A percentile compares a stretch with the other conserved stretches of the same genome.
These are phyloP conservation scores for Pythium angustatum DNA, from an alignment of 352 stramenopile genomes.

Conservation along the genomic window DNA sequence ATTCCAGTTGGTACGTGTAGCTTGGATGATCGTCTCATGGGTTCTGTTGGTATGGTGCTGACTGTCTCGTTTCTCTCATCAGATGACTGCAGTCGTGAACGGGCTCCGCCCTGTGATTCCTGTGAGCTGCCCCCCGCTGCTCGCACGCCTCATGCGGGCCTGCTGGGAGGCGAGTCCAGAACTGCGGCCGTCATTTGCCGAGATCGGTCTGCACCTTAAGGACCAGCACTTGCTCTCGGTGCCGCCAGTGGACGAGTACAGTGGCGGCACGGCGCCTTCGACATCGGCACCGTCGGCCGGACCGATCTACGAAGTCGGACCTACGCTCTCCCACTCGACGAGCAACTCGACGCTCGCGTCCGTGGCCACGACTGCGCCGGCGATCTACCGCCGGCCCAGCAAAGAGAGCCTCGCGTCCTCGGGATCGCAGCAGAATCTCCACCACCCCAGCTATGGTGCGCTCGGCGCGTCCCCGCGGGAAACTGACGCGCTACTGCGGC, in stretches of 20 bases:
- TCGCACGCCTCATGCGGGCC: conserved; percentile 78
- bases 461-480: conserved; percentile 12
- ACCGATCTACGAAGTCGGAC: conserved; percentile 27
- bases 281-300: conserved; percentile 29
- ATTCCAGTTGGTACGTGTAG: conserved; percentile 86
- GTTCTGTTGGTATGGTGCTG: too few relatives aligned
- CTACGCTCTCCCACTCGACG: conserved; percentile 15
- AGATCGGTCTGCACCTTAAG: conserved; percentile 78
- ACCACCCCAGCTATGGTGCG: conserved; percentile 14
- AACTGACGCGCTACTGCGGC: conserved; percentile 12
- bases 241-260: conserved; percentile 56
- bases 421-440: conserved; percentile 18
- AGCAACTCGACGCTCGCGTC: conserved; percentile 23
- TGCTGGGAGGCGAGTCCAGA: conserved; percentile 82
- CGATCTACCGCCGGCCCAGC: conserved; percentile 27
- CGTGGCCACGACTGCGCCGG: conserved; percentile 16
- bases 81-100: conserved; percentile 89
- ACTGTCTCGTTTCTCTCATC: not conserved
- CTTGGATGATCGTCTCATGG: too few relatives aligned
- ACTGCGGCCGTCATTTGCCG: conserved; percentile 70
- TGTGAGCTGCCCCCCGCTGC: conserved; percentile 72
- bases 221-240: conserved; percentile 69
- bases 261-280: not conserved
- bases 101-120: conserved; percentile 82
- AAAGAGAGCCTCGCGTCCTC: conserved; percentile 27